Conservation (phyloP, 495 filamentous ascomycete genomes). For the Lasiosphaeria hispida region DNA sequence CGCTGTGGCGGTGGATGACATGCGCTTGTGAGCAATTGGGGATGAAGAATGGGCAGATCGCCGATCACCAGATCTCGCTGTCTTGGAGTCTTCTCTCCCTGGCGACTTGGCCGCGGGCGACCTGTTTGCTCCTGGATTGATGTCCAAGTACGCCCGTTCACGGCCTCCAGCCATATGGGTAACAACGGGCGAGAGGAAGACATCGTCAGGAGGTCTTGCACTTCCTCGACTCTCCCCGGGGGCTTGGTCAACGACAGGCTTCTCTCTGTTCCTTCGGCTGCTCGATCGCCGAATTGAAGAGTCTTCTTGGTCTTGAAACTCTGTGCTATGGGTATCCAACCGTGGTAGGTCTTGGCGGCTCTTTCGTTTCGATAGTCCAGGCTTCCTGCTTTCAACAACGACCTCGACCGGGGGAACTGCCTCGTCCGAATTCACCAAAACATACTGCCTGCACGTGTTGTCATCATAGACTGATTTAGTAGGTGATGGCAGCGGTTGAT, state of each 20-base stretch:
- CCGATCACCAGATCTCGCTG: slow-evolving; percentile 19
- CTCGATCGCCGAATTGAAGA: slow-evolving; percentile 17
- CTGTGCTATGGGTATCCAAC: slow-evolving; percentile 24
- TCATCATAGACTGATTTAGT: slow-evolving; percentile 36
- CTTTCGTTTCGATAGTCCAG: slow-evolving; percentile 31
- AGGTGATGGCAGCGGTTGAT: slow-evolving; percentile 3
- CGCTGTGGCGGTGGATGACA: slow-evolving; percentile 19
- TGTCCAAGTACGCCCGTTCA: slow-evolving; percentile 40
- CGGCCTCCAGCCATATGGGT: slow-evolving; percentile 36
- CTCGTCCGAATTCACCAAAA: slow-evolving; percentile 20
- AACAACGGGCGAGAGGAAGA: slow-evolving; percentile 34
- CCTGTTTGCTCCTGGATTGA: slow-evolving; percentile 11
- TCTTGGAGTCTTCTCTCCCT: slow-evolving; percentile 14
- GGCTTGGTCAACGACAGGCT: slow-evolving; percentile 22
- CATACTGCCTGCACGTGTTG: slow-evolving; percentile 42
- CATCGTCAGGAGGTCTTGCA: slow-evolving; percentile 25
- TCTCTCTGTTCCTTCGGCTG: slow-evolving; percentile 26
- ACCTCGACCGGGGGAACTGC: slow-evolving; percentile 18
- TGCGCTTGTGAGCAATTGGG: slow-evolving; percentile 12
- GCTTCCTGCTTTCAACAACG: slow-evolving; percentile 7
- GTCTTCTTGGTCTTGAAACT: slow-evolving; percentile 16
- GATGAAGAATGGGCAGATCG: slow-evolving; percentile 16
- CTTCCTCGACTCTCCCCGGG: slow-evolving; percentile 5
- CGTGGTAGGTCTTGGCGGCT: slow-evolving; percentile 39
- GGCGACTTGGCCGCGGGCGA: slow-evolving; percentile 16